These are phyloP conservation scores for Bryoglossum gracile DNA, from an alignment of 495 filamentous ascomycete genomes.

Conservation along the genomic window DNA sequence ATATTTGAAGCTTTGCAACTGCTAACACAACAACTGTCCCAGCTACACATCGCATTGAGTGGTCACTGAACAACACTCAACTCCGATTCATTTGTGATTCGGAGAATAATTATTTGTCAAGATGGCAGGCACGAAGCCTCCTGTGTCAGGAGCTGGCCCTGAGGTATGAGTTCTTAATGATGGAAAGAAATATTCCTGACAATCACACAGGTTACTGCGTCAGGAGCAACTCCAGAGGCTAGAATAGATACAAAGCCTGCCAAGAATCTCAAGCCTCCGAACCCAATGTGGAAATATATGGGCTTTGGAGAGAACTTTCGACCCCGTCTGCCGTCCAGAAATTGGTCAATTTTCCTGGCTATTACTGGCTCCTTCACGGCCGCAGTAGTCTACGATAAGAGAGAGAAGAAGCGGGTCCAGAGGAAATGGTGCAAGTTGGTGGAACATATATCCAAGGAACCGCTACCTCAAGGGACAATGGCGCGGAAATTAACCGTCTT, in stretches of 20 bases:
- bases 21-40: no score
- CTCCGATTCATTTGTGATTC: no score
- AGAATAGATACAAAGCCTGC: conserved; percentile 26
- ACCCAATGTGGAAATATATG: conserved; percentile 68
- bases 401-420: conserved; percentile 74
- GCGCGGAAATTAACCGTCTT: conserved; percentile 83
- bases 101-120: no score
- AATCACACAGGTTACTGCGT: conserved; percentile 7
- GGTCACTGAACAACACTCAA: no score
- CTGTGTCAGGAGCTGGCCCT: conserved; percentile 8
- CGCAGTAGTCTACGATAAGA: conserved; percentile 80
- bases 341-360: conserved; percentile 92
- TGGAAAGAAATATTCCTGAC: conserved; percentile 7
- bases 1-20: no score
- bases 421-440: conserved; percentile 83
- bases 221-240: conserved; percentile 23
- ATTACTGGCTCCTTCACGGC: conserved; percentile 69
- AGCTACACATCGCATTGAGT: no score
- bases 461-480: conserved; percentile 59
- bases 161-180: conserved; percentile 10
- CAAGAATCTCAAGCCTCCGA: conserved; percentile 46
- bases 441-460: conserved; percentile 75
- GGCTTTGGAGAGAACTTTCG: conserved; percentile 69
- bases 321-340: conserved; percentile 84
- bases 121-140: conserved; percentile 21